Evolutionary conservation across 2,329 filamentous ascomycete species (phyloP).

Genomic region (Diplodia seriata): DNA sequence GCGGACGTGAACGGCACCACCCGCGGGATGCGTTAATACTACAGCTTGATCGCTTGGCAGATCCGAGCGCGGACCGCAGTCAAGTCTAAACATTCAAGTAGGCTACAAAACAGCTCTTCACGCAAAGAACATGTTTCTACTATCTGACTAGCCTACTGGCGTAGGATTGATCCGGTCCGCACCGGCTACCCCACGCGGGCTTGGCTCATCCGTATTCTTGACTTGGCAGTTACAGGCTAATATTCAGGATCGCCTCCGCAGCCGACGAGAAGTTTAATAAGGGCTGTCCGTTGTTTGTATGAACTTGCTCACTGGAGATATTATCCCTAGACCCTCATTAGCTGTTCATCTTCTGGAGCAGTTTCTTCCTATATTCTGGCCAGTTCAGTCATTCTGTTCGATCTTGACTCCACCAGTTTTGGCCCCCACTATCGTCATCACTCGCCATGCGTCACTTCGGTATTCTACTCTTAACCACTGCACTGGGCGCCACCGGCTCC

Average conservation of each 20-base stretch:
- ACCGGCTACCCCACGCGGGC: background rate
- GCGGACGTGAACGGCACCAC: background rate
- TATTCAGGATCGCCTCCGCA: conserved; percentile 19
- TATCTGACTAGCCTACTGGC: background rate
- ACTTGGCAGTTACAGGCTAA: conserved; percentile 30
- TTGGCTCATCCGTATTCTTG: conserved; percentile 23
- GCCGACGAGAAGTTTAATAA: conserved; percentile 2
- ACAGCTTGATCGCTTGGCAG: conserved; percentile 1
- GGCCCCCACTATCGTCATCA: conserved; percentile 12
- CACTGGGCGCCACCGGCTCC: conserved; percentile 1
- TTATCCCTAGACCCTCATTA: background rate
- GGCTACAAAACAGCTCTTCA: background rate
- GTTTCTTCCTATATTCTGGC: background rate
- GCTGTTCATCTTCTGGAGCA: background rate
- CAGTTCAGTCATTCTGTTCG: background rate
- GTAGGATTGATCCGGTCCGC: conserved; percentile 5
- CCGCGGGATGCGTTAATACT: background rate
- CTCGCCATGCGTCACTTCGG: conserved; percentile 11
- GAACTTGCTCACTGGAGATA: background rate
- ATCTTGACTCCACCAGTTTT: too few species aligned
- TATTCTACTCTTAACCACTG: background rate
- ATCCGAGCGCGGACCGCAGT: background rate
- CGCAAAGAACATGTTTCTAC: background rate
- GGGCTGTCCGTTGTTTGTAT: background rate
- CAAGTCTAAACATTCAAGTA: conserved; percentile 1